Base-by-base conservation (phyloP, 2,329 filamentous ascomycete genomes). In the Colletotrichum tropicicola region DNA sequence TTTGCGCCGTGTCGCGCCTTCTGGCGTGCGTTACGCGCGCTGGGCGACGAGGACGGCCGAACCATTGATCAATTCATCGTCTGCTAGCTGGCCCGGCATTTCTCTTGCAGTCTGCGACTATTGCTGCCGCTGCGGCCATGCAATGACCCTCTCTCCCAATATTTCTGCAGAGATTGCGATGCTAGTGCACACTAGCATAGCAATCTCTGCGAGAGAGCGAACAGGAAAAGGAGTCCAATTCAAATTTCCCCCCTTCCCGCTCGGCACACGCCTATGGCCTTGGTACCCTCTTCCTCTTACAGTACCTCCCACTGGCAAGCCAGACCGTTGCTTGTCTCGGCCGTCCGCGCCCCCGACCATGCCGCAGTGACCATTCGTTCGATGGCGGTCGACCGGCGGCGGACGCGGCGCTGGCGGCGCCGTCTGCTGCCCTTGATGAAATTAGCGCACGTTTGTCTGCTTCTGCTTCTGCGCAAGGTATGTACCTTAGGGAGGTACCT, bases 1-100 rank as follows among this genome's bases (percentile, higher is more conserved):
- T 60, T 53, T 60, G 27, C 61, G 56, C 56, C 48, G 43, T 54
- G 56, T 61, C 56, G 61, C 61, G 61, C 57, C 56, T 54, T 25
- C 8, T 27, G 19, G 6, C 30, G 15, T 19, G 27, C 21, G 43
- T 15, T n/a, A 47, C 21, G 30, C 43, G 53, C 53, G 53, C 43
- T 37, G 53, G 53, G 41, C 54, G 54, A 47, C 21, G 23, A 32
- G 32, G 27, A 17, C 30, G 32, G 51, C 23, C 23, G 17, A 48
- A 15, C n/a, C n/a, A n/a, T n/a, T n/a, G n/a, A n/a, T 45, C 10
- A 27, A 45, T 12, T 21, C 15, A 45, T n/a, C 30, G 30, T 45
- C n/a, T n/a, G n/a, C n/a, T n/a, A n/a, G n/a, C n/a, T n/a, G n/a
- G 21, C 4, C 19, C 21, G 12, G 19, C 43, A 27, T 45, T 21